phyloP scores from a whole-genome alignment of 2,329 filamentous ascomycete species.

The Neonectria punicea region DNA sequence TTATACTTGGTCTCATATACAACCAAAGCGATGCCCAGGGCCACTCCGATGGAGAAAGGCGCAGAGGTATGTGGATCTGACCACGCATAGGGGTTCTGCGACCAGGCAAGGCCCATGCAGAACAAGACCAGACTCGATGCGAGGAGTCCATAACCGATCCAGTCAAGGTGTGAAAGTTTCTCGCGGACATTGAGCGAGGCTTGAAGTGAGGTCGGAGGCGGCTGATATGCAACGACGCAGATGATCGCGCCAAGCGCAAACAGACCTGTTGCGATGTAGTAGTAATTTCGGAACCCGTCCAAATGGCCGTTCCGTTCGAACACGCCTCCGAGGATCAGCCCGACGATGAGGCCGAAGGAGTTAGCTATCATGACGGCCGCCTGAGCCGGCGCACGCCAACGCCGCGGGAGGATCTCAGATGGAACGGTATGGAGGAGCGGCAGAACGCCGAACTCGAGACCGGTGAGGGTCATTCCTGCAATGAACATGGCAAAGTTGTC shows the following conservation, averaged over 20 bases:
- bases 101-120: slow-evolving; percentile 53
- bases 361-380: slow-evolving; percentile 28
- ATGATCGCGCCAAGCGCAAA: slow-evolving; percentile 11
- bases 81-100: slow-evolving; percentile 53
- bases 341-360: slow-evolving; percentile 18
- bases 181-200: slow-evolving; percentile 27
- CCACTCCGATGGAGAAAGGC: slow-evolving; percentile 49
- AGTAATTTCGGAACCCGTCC: slow-evolving; percentile 29
- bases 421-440: slow-evolving; percentile 28
- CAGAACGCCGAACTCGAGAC: slow-evolving; percentile 23
- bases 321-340: slow-evolving; percentile 22
- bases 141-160: slow-evolving; percentile 51
- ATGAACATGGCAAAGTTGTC: slow-evolving; percentile 23
- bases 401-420: slow-evolving; percentile 30
- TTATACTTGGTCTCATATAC: slow-evolving; percentile 50
- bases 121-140: slow-evolving; percentile 50
- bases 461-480: slow-evolving; percentile 19
- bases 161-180: slow-evolving; percentile 51
- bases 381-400: slow-evolving; percentile 26
- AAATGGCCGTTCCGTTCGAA: slow-evolving; percentile 5
- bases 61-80: slow-evolving; percentile 48
- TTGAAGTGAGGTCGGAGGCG: slow-evolving; percentile 23
- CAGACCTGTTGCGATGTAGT: slow-evolving; percentile 22
- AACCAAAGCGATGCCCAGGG: slow-evolving; percentile 39
- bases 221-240: slow-evolving; percentile 22